Conservation (phyloP, 2,329 filamentous ascomycete species). For the Colletotrichum abscissum region DNA sequence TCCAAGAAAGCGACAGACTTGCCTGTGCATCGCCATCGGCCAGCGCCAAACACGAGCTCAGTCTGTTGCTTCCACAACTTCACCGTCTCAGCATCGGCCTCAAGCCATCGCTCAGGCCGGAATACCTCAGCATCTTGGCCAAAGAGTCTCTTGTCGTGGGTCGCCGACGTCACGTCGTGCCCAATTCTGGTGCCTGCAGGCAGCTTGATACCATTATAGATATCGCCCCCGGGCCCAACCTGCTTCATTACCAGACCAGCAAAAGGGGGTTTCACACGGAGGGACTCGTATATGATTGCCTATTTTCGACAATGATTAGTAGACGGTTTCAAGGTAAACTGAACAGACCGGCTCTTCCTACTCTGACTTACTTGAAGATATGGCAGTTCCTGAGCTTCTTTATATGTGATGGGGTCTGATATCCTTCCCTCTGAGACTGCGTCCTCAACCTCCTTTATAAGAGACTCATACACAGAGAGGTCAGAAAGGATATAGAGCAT, state of each 20-base stretch:
- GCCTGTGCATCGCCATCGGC: constrained; percentile 56
- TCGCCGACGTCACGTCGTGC: constrained; percentile 52
- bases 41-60: constrained; percentile 56
- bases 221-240: constrained; percentile 54
- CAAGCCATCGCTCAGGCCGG: constrained; percentile 61
- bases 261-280: constrained; percentile 61
- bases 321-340: neutral
- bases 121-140: constrained; percentile 57
- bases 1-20: constrained; percentile 57
- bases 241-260: constrained; percentile 60
- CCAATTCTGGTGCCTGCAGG: constrained; percentile 53
- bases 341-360: neutral
- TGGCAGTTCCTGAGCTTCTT: constrained; percentile 48
- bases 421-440: constrained; percentile 35
- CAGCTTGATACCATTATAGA: constrained; percentile 47
- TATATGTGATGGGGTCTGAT: constrained; percentile 42
- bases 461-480: constrained; percentile 54
- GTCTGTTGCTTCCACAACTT: constrained; percentile 46
- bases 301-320: constrained; percentile 34
- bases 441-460: constrained; percentile 60
- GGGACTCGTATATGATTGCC: constrained; percentile 63
- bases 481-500: constrained; percentile 63
- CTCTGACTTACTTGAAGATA: constrained; percentile 49
- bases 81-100: constrained; percentile 42
- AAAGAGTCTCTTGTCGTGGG: constrained; percentile 52